Base-by-base conservation (phyloP, 371 early-diverging fungal genomes). In the Rhizomucor pusillus region DNA sequence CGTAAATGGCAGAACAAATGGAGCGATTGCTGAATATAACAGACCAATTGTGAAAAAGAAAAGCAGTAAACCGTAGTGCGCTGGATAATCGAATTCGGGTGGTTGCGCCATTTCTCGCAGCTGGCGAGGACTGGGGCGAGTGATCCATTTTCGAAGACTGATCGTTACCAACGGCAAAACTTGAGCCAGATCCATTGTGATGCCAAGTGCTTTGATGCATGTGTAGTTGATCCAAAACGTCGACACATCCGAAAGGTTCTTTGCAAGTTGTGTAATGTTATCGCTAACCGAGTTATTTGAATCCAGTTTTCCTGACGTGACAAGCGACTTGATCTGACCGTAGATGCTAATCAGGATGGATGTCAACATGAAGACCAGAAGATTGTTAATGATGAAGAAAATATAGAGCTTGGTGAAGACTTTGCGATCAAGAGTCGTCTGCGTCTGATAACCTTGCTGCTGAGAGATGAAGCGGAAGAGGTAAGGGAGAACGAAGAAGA, bases 1-100 rank as follows among this genome's bases (percentile, higher is more conserved):
- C 0, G 88, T 87, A 69, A 92, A 90, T 5, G 88, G 78, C n/a
- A 89, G 67, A 12, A 87, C 79, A 18, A 93, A 64, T 0, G 94
- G 94, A 9, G 92, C 84, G 56, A 90, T 84, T 24, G 85, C 82
- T 22, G 82, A 80, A 61, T 91, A 93, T 2, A 90, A 67, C 57
- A 93, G 62, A 4, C 89, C 84, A 55, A 91, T 79, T 1, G 90
- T 90, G 50, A 90, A 86, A 24, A 91, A 77, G 69, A 90, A 90
- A 57, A 89, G 58, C 18, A 90, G 66, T 14, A 80, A 59, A 39
- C 88, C 87, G 69, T 92, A 91, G 54, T 76, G 73, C 24, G 84
- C 73, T 1, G 87, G 82, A 49, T 81, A 88, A 54, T 90, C 84
- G 60, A 92, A 87, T 24, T 75, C 79, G 0, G 86, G 87, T 2